Percentiles rank a stretch among this genome's conserved stretches.
Conservation (phyloP, 192 early-diverging fungal genomes). For the Rhizophagus clarus region DNA sequence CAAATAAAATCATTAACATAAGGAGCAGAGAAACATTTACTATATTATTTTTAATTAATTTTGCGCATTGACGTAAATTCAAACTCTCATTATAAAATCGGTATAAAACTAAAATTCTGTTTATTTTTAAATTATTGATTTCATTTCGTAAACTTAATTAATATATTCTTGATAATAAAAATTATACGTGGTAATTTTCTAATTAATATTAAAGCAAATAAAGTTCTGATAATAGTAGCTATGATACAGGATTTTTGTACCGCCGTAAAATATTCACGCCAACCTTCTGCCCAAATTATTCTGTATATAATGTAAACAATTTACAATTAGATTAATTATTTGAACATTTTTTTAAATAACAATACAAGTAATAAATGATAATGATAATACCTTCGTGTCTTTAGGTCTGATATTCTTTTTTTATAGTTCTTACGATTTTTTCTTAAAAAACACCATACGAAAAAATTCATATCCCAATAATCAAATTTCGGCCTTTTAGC, state of each 20-base stretch:
- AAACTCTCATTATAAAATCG: too few relatives aligned
- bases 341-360: too few relatives aligned
- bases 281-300: constrained; percentile 23
- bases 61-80: too few relatives aligned
- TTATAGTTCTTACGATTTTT: constrained; percentile 11
- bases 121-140: too few relatives aligned
- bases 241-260: constrained; percentile 26
- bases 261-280: constrained; percentile 23
- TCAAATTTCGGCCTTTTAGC: constrained; percentile 30
- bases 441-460: constrained; percentile 28
- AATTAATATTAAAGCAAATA: constrained; percentile 12
- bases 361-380: too few relatives aligned
- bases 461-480: constrained; percentile 32
- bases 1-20: too few relatives aligned
- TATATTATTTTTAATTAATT: too few relatives aligned
- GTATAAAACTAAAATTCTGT: too few relatives aligned
- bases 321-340: background rate
- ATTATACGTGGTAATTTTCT: background rate
- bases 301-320: background rate
- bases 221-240: constrained; percentile 16
- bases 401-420: background rate
- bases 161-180: background rate
- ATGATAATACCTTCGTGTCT: constrained; percentile 15
- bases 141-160: background rate
- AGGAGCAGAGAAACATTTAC: too few relatives aligned